Percentiles rank a stretch among this genome's conserved stretches.
Conservation (phyloP, 140 eudicot species). For the Cichorium intybus region DNA sequence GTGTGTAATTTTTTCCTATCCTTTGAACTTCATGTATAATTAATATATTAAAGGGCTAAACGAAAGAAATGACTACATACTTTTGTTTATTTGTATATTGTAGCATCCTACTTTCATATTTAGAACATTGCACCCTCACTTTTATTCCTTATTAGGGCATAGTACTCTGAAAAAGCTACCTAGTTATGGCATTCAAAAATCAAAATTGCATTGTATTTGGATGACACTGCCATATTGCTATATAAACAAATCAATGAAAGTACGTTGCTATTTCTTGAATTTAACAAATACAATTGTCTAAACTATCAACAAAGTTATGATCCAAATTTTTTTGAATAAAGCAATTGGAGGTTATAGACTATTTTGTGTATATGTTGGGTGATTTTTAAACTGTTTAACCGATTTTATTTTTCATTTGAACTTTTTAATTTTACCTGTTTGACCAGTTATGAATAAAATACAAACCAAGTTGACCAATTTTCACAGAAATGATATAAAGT, state of each 20-base stretch:
- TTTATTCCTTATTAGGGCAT: no score
- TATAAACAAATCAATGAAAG: background rate
- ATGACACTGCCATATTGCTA: no score
- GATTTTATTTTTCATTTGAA: no score
- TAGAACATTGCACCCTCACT: no score
- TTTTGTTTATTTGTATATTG: no score
- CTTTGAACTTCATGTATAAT: background rate
- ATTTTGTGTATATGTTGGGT: no score
- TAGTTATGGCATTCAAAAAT: no score
- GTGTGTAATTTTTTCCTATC: constrained; percentile 2
- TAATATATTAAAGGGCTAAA: background rate
- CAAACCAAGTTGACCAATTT: background rate
- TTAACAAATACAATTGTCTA: background rate
- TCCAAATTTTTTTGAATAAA: background rate
- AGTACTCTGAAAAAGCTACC: no score
- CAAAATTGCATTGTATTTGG: no score
- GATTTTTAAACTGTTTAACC: no score
- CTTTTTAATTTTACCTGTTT: no score
- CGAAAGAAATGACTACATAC: background rate
- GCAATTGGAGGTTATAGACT: background rate
- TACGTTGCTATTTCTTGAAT: background rate
- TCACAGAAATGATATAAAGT: background rate
- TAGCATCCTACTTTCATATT: no score
- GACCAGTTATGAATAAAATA: background rate
- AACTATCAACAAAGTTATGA: background rate